These are phyloP conservation scores for Phoma herbarum DNA, from an alignment of 2,329 filamentous ascomycete species.

Conservation along the genomic window DNA sequence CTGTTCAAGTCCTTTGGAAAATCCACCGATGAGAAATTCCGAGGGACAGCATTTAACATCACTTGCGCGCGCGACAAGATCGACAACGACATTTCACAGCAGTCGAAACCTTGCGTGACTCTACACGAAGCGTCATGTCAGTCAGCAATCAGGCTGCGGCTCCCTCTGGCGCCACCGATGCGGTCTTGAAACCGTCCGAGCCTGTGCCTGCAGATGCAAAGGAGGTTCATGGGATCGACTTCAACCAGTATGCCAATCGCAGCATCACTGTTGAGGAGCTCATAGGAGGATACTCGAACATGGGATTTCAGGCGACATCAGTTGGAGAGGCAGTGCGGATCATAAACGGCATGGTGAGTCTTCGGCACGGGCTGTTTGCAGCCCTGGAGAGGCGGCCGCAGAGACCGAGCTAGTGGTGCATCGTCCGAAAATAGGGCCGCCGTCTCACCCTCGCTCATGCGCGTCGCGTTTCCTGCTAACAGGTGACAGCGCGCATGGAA, in stretches of 20 bases:
- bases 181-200: constrained; percentile 84
- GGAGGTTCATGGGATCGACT: constrained; percentile 90
- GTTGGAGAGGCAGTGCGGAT: constrained; percentile 89
- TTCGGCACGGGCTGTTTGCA: constrained; percentile 27
- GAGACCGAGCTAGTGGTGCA: constrained; percentile 33
- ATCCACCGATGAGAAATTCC: neutral
- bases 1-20: constrained; percentile 3
- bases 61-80: constrained; percentile 6
- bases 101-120: constrained; percentile 4
- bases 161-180: constrained; percentile 67
- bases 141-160: constrained; percentile 40
- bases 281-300: constrained; percentile 79
- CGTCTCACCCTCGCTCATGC: constrained; percentile 26
- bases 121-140: constrained; percentile 31
- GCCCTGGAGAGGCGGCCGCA: constrained; percentile 19
- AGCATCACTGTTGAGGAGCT: constrained; percentile 88
- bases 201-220: constrained; percentile 81
- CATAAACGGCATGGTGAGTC: constrained; percentile 88
- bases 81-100: constrained; percentile 10
- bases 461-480: constrained; percentile 41
- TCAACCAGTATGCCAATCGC: constrained; percentile 78
- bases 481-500: constrained; percentile 73
- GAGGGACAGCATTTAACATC: neutral
- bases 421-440: constrained; percentile 45
- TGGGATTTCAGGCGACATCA: constrained; percentile 84